phyloP scores from a whole-genome alignment of 208 protist genomes.

The Trypanosoma melophagium region DNA sequence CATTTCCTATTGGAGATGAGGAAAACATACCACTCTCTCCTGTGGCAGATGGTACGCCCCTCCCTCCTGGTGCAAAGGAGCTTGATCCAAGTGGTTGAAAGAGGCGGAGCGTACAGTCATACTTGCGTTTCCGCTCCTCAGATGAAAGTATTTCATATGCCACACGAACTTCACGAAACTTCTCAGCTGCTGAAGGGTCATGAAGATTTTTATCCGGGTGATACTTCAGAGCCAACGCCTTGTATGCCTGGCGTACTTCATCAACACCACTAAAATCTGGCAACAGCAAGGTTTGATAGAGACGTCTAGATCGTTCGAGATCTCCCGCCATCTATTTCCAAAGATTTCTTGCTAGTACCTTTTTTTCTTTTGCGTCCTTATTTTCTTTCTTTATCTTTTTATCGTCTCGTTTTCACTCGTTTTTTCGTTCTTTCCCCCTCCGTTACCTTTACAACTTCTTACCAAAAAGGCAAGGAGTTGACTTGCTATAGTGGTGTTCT shows the following conservation, averaged over 20 bases:
- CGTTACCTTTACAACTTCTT: not conserved
- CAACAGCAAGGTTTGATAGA: conserved; percentile 89
- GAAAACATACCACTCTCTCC: too few relatives aligned
- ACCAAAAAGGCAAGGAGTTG: not conserved
- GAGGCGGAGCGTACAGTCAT: conserved; percentile 92
- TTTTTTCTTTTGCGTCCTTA: not conserved
- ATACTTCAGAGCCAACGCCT: conserved; percentile 91
- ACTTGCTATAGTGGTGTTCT: too few relatives aligned
- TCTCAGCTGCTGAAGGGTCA: conserved; percentile 75
- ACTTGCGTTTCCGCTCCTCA: conserved; percentile 90
- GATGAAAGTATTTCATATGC: conserved; percentile 97
- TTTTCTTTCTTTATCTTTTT: not conserved
- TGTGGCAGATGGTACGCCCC: not conserved
- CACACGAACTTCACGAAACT: conserved; percentile 85
- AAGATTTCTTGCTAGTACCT: too few relatives aligned
- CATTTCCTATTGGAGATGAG: not conserved
- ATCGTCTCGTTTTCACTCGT: not conserved
- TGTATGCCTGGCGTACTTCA: conserved; percentile 93
- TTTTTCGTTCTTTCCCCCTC: not conserved
- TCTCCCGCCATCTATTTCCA: conserved; percentile 10
- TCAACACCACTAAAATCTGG: conserved; percentile 76
- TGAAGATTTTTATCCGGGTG: conserved; percentile 95
- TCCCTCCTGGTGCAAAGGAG: conserved; percentile 6
- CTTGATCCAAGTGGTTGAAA: conserved; percentile 20
- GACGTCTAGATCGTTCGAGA: conserved; percentile 33